Evolutionary conservation across 371 early-diverging fungal genomes (phyloP), one percentile per base, ranked within the genome.

Genomic region (Apophysomyces variabilis): DNA sequence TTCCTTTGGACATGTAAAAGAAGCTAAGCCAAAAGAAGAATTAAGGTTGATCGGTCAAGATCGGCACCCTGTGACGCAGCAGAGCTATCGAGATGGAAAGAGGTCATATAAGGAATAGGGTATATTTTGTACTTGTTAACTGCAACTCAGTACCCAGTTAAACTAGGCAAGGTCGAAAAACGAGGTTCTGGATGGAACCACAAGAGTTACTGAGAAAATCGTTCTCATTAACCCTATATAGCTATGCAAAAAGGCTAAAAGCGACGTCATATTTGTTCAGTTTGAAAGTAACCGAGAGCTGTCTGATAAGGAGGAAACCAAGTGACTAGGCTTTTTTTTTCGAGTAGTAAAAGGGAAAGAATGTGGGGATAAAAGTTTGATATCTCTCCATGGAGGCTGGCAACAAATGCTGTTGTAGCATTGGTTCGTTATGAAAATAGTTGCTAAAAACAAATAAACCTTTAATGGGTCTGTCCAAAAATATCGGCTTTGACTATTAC

Each of bases 31-130:
- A 26, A 26, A 26, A 26, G 3, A 26, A 41, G 13, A 41, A 41
- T 11, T 8, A 41, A 18, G 54, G 47, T 13, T 21, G 54, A 50
- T 50, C 54, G 54, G 54, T n/a, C 54, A 50, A 26, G 54, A 50
- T 50, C 54, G 54, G 54, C 54, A 50, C 18, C 9, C 0, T 21
- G 54, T 50, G 54, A 50, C 54, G 8, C 11, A 26, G n/a, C 7
- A 5, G 16, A 7, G 11, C 21, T 50, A 50, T 50, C 54, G 54
- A n/a, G 8, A 32, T 50, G 5, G 54, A 50, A n/a, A 50, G 9
- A 7, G 21, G 16, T 18, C 54, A 50, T 9, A 18, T 14, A 21
- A 18, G 21, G 54, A 50, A 50, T 50, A 21, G 54, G 9, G 21
- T 50, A 21, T 5, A 21, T 50, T 50, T 50, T 5, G 54, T 50